phyloP scores from a whole-genome alignment of 306 rosid genomes.

The Ormosia semicastrata region DNA sequence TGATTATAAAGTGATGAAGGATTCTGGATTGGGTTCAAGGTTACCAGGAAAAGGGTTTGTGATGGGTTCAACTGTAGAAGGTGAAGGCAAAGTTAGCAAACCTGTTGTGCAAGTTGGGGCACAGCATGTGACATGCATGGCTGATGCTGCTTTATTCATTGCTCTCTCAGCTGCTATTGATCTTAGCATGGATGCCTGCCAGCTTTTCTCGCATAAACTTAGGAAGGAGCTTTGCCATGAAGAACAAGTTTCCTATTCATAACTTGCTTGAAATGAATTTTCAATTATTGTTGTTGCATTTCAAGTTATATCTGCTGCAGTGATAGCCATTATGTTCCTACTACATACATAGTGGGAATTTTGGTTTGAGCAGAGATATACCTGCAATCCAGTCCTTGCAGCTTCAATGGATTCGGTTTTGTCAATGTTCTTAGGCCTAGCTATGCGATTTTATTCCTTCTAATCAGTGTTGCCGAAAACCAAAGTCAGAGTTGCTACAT shows the following conservation, averaged over 20 bases:
- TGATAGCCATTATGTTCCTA: conserved; percentile 43
- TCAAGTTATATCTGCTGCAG: conserved; percentile 30
- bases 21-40: conserved; percentile 45
- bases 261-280: neutral
- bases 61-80: conserved; percentile 81
- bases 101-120: conserved; percentile 85
- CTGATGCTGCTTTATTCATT: conserved; percentile 87
- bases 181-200: conserved; percentile 96
- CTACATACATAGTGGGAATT: neutral
- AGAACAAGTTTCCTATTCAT: conserved; percentile 47
- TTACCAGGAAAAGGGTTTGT: conserved; percentile 71
- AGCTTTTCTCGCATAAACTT: conserved; percentile 76
- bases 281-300: neutral
- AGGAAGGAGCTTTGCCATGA: conserved; percentile 84
- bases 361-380: conserved; percentile 50
- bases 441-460: too few species aligned
- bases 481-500: neutral
- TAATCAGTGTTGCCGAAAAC: too few species aligned
- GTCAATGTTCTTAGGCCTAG: neutral
- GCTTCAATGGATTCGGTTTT: neutral
- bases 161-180: conserved; percentile 94
- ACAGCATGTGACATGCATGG: conserved; percentile 88
- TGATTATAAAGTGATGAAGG: conserved; percentile 47
- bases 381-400: neutral
- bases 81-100: conserved; percentile 81